These are phyloP conservation scores for Macrophomina phaseolina DNA, from an alignment of 2,329 filamentous ascomycete genomes.

Conservation along the genomic window DNA sequence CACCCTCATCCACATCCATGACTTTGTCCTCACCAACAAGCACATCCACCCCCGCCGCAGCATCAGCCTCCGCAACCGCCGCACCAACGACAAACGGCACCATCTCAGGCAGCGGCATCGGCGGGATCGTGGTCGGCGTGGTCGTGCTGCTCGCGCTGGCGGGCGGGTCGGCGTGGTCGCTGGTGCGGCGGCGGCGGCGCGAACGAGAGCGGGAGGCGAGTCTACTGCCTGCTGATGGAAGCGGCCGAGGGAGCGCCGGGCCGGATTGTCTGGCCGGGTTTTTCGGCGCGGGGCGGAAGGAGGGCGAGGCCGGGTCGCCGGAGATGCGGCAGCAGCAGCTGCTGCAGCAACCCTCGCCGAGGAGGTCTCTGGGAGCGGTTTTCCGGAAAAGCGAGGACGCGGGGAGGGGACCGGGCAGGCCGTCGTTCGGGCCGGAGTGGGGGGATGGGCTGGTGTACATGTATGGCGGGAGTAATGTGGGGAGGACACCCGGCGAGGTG, in stretches of 20 bases:
- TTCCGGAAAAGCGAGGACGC: background rate
- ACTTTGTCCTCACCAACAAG: background rate
- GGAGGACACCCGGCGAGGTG: constrained; percentile 3
- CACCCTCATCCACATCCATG: background rate
- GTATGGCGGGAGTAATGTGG: constrained; percentile 11
- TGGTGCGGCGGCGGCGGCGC: background rate
- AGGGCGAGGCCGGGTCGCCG: background rate
- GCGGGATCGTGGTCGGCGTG: constrained; percentile 6
- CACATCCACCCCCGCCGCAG: background rate
- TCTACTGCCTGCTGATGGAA: background rate
- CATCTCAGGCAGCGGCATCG: constrained; percentile 5
- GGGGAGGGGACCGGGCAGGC: background rate
- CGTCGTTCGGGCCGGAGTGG: background rate
- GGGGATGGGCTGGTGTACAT: background rate
- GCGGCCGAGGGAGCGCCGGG: background rate
- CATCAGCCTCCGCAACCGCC: background rate
- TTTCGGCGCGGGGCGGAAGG: background rate
- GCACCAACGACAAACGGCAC: too few species aligned
- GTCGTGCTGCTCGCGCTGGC: background rate
- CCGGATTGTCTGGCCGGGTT: background rate
- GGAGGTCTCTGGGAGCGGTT: background rate
- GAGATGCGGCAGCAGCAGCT: background rate
- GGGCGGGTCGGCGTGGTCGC: background rate
- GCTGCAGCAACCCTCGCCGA: background rate
- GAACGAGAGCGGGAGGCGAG: background rate